A percentile compares a stretch with the other conserved stretches of the same genome.
Conservation (phyloP, 192 early-diverging fungal genomes). For the Linnemannia schmuckeri region DNA sequence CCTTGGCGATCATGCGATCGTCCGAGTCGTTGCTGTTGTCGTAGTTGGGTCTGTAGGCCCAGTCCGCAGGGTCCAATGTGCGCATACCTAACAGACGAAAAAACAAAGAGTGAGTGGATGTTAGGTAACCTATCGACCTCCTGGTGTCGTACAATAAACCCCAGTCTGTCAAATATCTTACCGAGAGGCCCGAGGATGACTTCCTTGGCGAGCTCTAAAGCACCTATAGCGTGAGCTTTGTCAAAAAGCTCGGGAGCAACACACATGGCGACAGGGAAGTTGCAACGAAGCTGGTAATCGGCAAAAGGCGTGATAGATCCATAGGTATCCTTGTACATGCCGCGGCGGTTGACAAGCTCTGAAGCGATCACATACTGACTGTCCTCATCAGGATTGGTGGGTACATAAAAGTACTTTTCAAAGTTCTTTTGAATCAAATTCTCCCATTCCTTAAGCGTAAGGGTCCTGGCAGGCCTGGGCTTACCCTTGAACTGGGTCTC, state of each 20-base stretch:
- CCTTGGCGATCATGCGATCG: conserved; percentile 91
- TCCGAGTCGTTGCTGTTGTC: conserved; percentile 91
- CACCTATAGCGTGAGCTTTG: conserved; percentile 76
- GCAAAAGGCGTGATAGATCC: conserved; percentile 79
- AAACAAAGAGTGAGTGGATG: background rate
- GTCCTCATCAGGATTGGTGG: conserved; percentile 78
- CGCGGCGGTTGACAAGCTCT: conserved; percentile 84
- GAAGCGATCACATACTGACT: conserved; percentile 68
- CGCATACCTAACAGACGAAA: conserved; percentile 76
- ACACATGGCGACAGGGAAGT: conserved; percentile 91
- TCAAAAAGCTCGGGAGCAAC: conserved; percentile 96
- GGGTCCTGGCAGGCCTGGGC: conserved; percentile 10
- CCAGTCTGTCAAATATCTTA: background rate
- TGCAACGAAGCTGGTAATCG: conserved; percentile 96
- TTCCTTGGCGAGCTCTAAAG: conserved; percentile 77
- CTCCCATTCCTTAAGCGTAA: conserved; percentile 86
- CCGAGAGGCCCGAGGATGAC: conserved; percentile 82
- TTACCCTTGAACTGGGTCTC: conserved; percentile 64
- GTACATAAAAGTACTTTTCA: conserved; percentile 93
- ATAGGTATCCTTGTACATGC: conserved; percentile 94
- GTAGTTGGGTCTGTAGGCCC: conserved; percentile 94
- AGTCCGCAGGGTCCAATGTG: conserved; percentile 95
- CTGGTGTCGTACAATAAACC: background rate
- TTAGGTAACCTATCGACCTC: background rate
- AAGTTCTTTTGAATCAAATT: conserved; percentile 83